Base-by-base conservation (phyloP, 306 rosid genomes). In the Canavalia ensiformis region DNA sequence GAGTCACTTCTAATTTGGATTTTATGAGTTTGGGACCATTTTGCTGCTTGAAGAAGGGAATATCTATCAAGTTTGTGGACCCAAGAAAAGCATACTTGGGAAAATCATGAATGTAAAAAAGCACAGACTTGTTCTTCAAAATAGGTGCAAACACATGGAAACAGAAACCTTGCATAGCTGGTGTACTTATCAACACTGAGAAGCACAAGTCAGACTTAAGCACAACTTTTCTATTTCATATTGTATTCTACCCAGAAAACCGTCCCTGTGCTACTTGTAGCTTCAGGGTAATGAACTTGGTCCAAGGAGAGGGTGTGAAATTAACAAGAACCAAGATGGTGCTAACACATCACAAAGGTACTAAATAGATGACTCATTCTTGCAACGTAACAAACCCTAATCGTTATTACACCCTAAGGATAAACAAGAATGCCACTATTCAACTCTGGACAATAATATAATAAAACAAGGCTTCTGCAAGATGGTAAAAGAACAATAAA, bases 1-100 rank as follows among this genome's bases (percentile, higher is more conserved):
- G 49, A 37, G 33, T 58, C 44, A 54, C 46, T 71, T 71, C 0
- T 31, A 33, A 41, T 30, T 52, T 52, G 49, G 44, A 72, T 45
- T 72, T 31, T 51, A 29, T 37, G 78, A 35, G 37, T 13, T 29
- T 54, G 68, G 72, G 55, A 72, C 74, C 65, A 37, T 80, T 63
- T 28, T 72, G 75, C 47, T 42, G 13, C 45, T 2, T 29, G 6
- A 34, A 62, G 6, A 35, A 49, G 30, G 13, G 37, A 50, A 29
- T 37, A 37, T 4, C 4, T 37, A 41, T 67, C 9, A 67, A 41
- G 18, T 25, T 11, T 39, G 83, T 80, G 66, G 47, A 28, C 66
- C 46, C 78, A 71, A 25, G 33, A 35, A 35, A 46, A 11, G 62
- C 64, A 46, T 6, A 49, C 54, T 30, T 5, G 57, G 12, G 8